These are phyloP conservation scores for Schwanniomyces etchellsii DNA, from an alignment of 1,139 yeast species.

Conservation along the genomic window DNA sequence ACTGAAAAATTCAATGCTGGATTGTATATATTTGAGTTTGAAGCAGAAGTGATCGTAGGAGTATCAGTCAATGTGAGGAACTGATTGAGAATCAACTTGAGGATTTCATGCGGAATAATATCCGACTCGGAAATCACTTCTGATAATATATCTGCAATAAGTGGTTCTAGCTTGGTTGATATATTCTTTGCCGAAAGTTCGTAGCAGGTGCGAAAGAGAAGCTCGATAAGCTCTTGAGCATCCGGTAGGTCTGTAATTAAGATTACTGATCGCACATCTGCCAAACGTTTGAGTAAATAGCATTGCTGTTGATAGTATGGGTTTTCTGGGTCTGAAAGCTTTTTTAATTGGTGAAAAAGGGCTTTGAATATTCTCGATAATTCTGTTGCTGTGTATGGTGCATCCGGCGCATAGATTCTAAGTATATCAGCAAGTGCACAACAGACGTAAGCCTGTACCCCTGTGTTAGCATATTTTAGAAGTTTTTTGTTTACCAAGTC, in stretches of 20 bases:
- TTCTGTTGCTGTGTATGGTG: slow-evolving; percentile 71
- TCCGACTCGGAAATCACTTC: slow-evolving; percentile 78
- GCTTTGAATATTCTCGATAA: slow-evolving; percentile 58
- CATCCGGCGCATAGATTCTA: slow-evolving; percentile 83
- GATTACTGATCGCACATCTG: slow-evolving; percentile 77
- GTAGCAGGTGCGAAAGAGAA: slow-evolving; percentile 60
- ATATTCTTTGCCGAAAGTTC: slow-evolving; percentile 37
- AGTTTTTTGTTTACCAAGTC: slow-evolving; percentile 57
- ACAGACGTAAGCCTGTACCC: slow-evolving; percentile 67
- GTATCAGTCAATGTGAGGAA: slow-evolving; percentile 23
- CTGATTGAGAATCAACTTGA: slow-evolving; percentile 57
- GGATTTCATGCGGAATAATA: slow-evolving; percentile 55
- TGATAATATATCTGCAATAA: slow-evolving; percentile 62
- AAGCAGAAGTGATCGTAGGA: slow-evolving; percentile 9
- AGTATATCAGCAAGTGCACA: slow-evolving; percentile 75
- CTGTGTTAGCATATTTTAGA: slow-evolving; percentile 55
- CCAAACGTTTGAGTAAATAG: slow-evolving; percentile 61
- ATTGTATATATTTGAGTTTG: slow-evolving; percentile 24
- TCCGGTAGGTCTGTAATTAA: slow-evolving; percentile 72
- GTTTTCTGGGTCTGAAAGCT: slow-evolving; percentile 52
- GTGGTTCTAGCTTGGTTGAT: slow-evolving; percentile 46
- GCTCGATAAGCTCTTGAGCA: slow-evolving; percentile 48
- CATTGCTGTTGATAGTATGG: slow-evolving; percentile 64
- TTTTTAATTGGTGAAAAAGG: slow-evolving; percentile 58
- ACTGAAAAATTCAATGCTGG: slow-evolving; percentile 68